These are phyloP conservation scores for Suhomyces faveliae DNA, from an alignment of 805 yeast species.

Conservation along the genomic window DNA sequence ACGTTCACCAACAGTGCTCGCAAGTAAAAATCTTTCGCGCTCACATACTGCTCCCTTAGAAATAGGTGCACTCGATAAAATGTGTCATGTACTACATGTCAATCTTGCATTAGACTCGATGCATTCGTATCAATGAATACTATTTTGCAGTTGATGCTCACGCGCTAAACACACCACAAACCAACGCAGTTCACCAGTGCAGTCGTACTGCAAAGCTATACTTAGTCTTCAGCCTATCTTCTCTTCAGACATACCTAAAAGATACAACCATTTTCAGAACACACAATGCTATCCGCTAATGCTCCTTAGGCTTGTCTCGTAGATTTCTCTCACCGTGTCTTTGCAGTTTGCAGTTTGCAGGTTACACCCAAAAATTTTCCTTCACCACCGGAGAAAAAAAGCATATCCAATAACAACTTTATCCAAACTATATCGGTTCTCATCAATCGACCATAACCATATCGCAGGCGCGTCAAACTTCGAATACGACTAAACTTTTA, in stretches of 20 bases:
- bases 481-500: background rate
- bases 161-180: background rate
- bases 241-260: background rate
- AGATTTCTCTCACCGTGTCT: background rate
- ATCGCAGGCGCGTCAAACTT: background rate
- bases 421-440: background rate
- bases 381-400: constrained; percentile 5
- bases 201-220: background rate
- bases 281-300: background rate
- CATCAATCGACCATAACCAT: background rate
- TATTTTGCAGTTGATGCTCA: background rate
- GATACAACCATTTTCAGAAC: background rate
- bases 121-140: background rate
- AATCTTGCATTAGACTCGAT: background rate
- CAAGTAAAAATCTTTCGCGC: background rate
- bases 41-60: background rate
- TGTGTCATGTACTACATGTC: background rate
- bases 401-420: constrained; percentile 2
- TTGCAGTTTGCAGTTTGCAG: constrained; percentile 4
- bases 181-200: no score
- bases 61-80: background rate
- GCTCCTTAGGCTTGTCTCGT: background rate
- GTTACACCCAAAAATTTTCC: constrained; percentile 6
- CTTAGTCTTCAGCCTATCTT: no score
- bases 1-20: background rate